A percentile compares a stretch with the other conserved stretches of the same genome.
These are phyloP conservation scores for Patellifolia procumbens DNA, from an alignment of 179 eudicot species.

Conservation along the genomic window DNA sequence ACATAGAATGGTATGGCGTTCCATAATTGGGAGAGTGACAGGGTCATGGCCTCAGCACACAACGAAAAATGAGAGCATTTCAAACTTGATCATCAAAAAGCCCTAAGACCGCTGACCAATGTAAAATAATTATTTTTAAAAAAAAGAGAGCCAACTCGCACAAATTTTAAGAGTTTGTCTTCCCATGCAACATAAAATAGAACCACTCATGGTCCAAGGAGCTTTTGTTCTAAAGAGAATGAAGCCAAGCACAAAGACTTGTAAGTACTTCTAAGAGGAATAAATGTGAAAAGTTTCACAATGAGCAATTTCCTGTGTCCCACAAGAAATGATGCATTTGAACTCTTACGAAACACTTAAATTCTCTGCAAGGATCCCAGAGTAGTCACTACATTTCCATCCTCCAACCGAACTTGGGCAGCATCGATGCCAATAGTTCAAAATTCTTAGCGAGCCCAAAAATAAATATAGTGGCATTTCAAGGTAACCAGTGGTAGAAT, in stretches of 20 bases:
- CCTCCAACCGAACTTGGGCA: not conserved
- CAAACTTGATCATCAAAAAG: not conserved
- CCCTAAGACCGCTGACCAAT: not conserved
- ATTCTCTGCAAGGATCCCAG: not conserved
- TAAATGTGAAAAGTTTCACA: not conserved
- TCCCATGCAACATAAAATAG: not conserved
- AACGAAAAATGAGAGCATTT: not conserved
- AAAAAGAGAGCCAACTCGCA: not conserved
- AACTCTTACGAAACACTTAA: not conserved
- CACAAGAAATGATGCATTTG: not conserved
- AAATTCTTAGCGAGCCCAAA: not conserved
- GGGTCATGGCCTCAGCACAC: not conserved
- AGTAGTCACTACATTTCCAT: not conserved
- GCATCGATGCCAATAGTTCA: not conserved
- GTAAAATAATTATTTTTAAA: not conserved
- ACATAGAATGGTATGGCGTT: not conserved
- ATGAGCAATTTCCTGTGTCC: not conserved
- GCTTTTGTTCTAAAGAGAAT: not conserved
- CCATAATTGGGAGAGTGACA: not conserved
- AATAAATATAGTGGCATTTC: not conserved
- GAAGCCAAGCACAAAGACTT: not conserved
- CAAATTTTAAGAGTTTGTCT: not conserved
- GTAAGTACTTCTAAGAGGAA: not conserved
- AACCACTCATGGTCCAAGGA: not conserved
- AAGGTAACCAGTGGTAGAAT: not conserved